Base-by-base conservation (phyloP, 768 basidiomycete species). In the Cystofilobasidium ferigula region DNA sequence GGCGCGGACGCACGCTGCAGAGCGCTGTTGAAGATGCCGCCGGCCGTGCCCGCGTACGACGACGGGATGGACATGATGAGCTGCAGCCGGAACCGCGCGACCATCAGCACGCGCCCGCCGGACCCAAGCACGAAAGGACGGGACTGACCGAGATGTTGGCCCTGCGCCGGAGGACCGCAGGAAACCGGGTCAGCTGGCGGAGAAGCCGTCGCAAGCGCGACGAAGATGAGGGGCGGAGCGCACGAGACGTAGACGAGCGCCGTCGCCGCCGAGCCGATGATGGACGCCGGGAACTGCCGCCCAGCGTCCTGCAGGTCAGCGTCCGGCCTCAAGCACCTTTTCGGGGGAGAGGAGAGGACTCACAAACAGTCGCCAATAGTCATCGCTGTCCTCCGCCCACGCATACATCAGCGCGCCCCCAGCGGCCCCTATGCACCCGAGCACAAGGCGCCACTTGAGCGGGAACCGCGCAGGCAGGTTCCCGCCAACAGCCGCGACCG, bases 281-380 rank as follows among this genome's bases (percentile, higher is more conserved):
- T 40, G 35, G 22, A 36, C 22, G 57, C 57, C 8, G 59, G 59
- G 40, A 60, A 60, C 36, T 42, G 7, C 8, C 36, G 14, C 8
- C 7, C 24, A 48, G 47, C 2, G 47, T 24, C 22, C n/a, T 12
- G 40, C 13, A 42, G 40, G 40, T 42, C 40, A n/a, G n/a, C n/a
- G n/a, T n/a, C n/a, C n/a, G n/a, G n/a, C n/a, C n/a, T n/a, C n/a
- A n/a, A n/a, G n/a, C n/a, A n/a, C n/a, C n/a, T n/a, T n/a, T n/a
- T n/a, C n/a, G n/a, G n/a, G n/a, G n/a, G n/a, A n/a, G n/a, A 42
- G 40, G 40, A 10, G 40, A 42, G 40, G n/a, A 48, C 47, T 10
- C 47, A 48, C 40, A 18, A 61, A n/a, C 0, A 61, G 32, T 26
- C 58, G 40, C 58, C 58, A 60, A 40, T 60, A 60, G 26, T 60